These are phyloP conservation scores for Neurospora intermedia DNA, from an alignment of 495 filamentous ascomycete genomes.

Conservation along the genomic window DNA sequence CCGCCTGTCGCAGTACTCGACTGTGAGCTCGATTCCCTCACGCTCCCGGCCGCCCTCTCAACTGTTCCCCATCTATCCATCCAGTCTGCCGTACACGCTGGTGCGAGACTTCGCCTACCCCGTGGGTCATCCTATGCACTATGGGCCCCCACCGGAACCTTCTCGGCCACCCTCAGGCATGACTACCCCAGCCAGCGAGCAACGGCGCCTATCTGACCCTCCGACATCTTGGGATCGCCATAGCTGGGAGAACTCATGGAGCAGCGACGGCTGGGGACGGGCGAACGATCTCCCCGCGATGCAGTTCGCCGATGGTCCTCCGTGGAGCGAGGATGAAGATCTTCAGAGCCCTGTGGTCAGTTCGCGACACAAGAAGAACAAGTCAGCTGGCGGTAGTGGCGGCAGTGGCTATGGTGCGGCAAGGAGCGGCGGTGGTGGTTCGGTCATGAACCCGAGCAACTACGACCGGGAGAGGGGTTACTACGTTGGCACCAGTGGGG, in stretches of 20 bases:
- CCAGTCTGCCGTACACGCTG: conserved; percentile 75
- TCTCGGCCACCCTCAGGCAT: conserved; percentile 56
- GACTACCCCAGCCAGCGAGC: conserved; percentile 78
- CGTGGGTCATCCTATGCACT: conserved; percentile 72
- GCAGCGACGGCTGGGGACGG: conserved; percentile 32
- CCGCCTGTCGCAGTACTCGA: conserved; percentile 53
- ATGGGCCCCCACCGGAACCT: conserved; percentile 77
- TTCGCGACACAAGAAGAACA: conserved; percentile 72
- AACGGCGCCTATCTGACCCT: conserved; percentile 70
- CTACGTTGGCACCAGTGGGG: conserved; percentile 55
- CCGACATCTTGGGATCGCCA: conserved; percentile 52
- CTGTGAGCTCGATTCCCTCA: conserved; percentile 57
- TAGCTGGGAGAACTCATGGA: conserved; percentile 39
- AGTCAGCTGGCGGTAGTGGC: conserved; percentile 48
- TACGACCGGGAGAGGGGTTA: conserved; percentile 49
- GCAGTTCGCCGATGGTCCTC: conserved; percentile 82
- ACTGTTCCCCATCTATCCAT: conserved; percentile 73
- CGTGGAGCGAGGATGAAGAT: conserved; percentile 97
- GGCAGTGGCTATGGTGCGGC: conserved; percentile 20
- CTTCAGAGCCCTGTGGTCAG: conserved; percentile 79
- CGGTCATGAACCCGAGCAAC: conserved; percentile 31
- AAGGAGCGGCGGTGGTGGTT: conserved; percentile 23
- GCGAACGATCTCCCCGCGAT: conserved; percentile 67
- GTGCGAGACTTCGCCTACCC: conserved; percentile 97
- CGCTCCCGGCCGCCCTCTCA: conserved; percentile 67